A percentile compares a stretch with the other conserved stretches of the same genome.
Conservation (phyloP, 306 rosid genomes). For the Calophaca sinica region DNA sequence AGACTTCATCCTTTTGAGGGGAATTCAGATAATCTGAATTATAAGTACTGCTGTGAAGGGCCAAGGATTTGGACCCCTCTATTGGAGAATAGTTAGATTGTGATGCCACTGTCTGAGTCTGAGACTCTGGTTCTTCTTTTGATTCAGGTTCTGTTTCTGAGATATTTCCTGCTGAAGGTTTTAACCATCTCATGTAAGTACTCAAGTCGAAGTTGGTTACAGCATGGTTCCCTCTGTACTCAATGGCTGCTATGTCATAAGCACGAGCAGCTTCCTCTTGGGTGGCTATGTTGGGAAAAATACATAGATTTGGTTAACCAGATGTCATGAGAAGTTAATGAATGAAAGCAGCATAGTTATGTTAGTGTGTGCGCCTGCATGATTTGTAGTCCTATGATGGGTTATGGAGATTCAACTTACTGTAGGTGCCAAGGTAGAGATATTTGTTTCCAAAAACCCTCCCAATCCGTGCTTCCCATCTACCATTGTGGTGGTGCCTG, state of each 20-base stretch:
- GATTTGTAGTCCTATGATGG: slow-evolving; percentile 17
- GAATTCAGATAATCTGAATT: slow-evolving; percentile 49
- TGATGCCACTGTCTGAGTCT: slow-evolving; percentile 39
- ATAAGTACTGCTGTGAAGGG: slow-evolving; percentile 41
- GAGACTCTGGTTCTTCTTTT: slow-evolving; percentile 45
- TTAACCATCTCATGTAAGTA: slow-evolving; percentile 71
- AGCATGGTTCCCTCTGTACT: slow-evolving; percentile 77
- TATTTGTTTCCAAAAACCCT: slow-evolving; percentile 90
- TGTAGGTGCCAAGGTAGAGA: slow-evolving; percentile 83
- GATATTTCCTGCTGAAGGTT: slow-evolving; percentile 50
- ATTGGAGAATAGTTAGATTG: slow-evolving; percentile 35
- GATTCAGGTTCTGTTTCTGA: slow-evolving; percentile 42
- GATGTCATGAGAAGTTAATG: slow-evolving; percentile 14
- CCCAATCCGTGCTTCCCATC: slow-evolving; percentile 93
- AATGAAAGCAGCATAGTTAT: neutral
- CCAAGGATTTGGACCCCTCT: slow-evolving; percentile 43
- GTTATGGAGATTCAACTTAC: slow-evolving; percentile 50
- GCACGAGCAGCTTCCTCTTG: slow-evolving; percentile 89
- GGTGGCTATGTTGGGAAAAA: slow-evolving; percentile 52
- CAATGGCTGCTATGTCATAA: slow-evolving; percentile 81
- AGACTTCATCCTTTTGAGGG: slow-evolving; percentile 47
- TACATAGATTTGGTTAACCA: slow-evolving; percentile 8
- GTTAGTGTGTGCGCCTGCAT: neutral
- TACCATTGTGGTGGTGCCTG: slow-evolving; percentile 88
- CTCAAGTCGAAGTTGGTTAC: slow-evolving; percentile 81